Evolutionary conservation across 1,139 yeast species (phyloP).

Genomic region (Tardiomyces depauwii): DNA sequence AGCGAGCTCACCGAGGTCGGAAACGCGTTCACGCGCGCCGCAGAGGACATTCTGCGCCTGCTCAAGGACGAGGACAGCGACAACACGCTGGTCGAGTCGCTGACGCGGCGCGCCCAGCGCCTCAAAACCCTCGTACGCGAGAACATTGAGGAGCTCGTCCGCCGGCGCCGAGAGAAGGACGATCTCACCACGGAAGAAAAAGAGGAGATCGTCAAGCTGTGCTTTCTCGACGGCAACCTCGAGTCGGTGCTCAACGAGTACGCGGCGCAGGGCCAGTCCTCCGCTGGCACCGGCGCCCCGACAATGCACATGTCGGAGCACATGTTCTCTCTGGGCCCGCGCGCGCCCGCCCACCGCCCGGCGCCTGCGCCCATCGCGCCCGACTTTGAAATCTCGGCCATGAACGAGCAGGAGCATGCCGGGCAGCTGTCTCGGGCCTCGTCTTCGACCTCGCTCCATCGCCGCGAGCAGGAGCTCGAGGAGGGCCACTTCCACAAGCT

Average conservation of each 20-base stretch:
- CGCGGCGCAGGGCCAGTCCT: constrained; percentile 1
- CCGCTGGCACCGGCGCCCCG: neutral
- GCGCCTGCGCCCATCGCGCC: neutral
- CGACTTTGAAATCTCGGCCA: neutral
- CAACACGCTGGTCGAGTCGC: constrained; percentile 14
- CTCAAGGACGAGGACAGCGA: constrained; percentile 5
- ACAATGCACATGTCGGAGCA: neutral
- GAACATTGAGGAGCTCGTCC: constrained; percentile 14
- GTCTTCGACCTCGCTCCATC: constrained; percentile 13
- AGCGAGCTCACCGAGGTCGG: constrained; percentile 4
- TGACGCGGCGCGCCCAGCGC: constrained; percentile 18
- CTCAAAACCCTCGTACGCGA: constrained; percentile 17
- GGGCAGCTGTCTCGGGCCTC: constrained; percentile 12
- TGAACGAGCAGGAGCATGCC: neutral
- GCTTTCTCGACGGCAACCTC: constrained; percentile 20
- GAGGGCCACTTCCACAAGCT: constrained; percentile 84
- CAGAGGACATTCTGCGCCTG: constrained; percentile 10
- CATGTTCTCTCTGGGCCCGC: neutral
- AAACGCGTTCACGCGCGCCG: constrained; percentile 19
- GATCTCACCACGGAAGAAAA: constrained; percentile 10
- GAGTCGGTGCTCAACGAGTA: constrained; percentile 17
- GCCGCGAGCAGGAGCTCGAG: constrained; percentile 70
- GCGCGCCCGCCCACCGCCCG: neutral
- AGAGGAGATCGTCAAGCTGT: constrained; percentile 16
- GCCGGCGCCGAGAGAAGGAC: constrained; percentile 2